Percentiles rank a stretch among this genome's conserved stretches.
phyloP scores from a whole-genome alignment of 1,139 yeast genomes.

The Suhomyces panamericanus region DNA sequence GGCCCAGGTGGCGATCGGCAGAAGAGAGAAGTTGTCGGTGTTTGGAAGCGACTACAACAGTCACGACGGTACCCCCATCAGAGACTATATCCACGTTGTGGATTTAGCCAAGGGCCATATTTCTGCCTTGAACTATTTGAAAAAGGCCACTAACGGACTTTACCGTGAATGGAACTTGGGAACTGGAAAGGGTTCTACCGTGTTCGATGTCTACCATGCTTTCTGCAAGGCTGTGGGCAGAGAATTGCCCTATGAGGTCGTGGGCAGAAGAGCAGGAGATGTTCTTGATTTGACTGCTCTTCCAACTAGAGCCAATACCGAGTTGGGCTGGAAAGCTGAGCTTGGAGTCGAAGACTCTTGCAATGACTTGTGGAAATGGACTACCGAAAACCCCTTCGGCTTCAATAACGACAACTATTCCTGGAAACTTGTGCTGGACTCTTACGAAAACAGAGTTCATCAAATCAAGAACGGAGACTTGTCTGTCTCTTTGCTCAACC shows the following conservation, averaged over 20 bases:
- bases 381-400: constrained; percentile 67
- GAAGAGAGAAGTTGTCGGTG: constrained; percentile 61
- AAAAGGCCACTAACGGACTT: constrained; percentile 37
- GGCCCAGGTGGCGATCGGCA: constrained; percentile 77
- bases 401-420: constrained; percentile 42
- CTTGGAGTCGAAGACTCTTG: constrained; percentile 65
- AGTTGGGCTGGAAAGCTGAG: constrained; percentile 65
- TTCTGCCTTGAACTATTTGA: constrained; percentile 64
- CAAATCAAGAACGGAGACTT: constrained; percentile 36
- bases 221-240: constrained; percentile 70
- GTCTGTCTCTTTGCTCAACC: constrained; percentile 47
- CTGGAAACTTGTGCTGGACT: constrained; percentile 28
- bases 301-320: constrained; percentile 64
- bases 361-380: constrained; percentile 77
- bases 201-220: constrained; percentile 67
- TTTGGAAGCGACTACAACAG: constrained; percentile 71
- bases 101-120: constrained; percentile 83
- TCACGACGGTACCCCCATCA: constrained; percentile 77
- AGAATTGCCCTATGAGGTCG: constrained; percentile 63
- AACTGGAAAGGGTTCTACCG: constrained; percentile 78
- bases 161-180: constrained; percentile 84
- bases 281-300: constrained; percentile 75
- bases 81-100: constrained; percentile 81
- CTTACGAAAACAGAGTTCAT: constrained; percentile 42
- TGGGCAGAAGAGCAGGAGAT: constrained; percentile 74